Evolutionary conservation across 2,329 filamentous ascomycete genomes (phyloP).

Genomic region (Ophiosphaerella herpotricha): DNA sequence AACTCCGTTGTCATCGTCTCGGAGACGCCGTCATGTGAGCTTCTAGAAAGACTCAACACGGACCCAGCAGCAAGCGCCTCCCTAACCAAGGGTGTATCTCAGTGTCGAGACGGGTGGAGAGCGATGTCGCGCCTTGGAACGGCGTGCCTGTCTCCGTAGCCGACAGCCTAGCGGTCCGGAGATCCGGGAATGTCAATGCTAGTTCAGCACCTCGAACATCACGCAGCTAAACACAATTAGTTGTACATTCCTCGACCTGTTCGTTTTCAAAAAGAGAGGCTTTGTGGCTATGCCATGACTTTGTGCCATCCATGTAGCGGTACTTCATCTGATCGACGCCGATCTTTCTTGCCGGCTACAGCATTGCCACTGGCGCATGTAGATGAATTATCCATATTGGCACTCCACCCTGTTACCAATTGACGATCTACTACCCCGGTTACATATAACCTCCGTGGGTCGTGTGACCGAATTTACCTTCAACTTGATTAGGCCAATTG

Average conservation of each 20-base stretch:
- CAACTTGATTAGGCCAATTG: no score
- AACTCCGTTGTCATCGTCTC: not conserved
- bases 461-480: not conserved
- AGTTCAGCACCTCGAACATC: not conserved
- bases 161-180: not conserved
- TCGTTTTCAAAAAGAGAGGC: not conserved
- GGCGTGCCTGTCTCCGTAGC: constrained; percentile 1
- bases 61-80: no score
- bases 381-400: constrained; percentile 13
- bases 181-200: not conserved
- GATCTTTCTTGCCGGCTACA: not conserved
- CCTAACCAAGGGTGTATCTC: not conserved
- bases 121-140: not conserved
- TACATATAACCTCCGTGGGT: not conserved
- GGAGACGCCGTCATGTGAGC: not conserved
- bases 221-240: not conserved
- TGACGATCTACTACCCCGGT: not conserved
- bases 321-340: constrained; percentile 1
- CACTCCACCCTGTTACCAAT: not conserved
- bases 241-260: not conserved
- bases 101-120: no score
- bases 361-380: constrained; percentile 2
- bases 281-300: not conserved
- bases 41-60: not conserved
- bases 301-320: not conserved